Evolutionary conservation across 805 yeast genomes (phyloP), one percentile per base, ranked within the genome.

Genomic region (Wickerhamomyces ciferrii): DNA sequence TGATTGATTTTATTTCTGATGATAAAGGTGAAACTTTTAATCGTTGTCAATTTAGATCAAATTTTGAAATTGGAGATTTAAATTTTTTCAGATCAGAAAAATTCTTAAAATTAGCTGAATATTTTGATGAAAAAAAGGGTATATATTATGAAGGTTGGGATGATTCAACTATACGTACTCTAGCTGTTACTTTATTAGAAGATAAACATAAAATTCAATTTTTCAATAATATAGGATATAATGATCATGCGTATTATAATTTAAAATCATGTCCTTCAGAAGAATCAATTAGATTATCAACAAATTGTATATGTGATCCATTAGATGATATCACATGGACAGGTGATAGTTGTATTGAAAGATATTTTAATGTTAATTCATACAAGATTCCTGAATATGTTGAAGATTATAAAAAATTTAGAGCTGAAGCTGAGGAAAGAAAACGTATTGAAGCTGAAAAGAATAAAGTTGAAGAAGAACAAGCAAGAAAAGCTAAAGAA

Each of bases 101-200:
- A 15, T 89, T 89, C 65, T 64, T 70, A 29, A 76, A 74, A 41
- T 87, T 81, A 63, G 85, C 87, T 53, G 81, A 83, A 25, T 69
- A 76, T 57, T 72, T 87, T 50, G 94, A 88, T 60, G 65, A 69
- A 39, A 69, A 82, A 1, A 91, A 95, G 49, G 95, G 95, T 3
- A 84, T 90, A 61, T 89, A 85, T 70, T 89, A 89, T 67, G 89
- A 85, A 66, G 75, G 94, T 60, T 89, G 96, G 96, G 96, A 95
- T 51, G 96, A 87, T 65, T 94, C 95, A 20, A 94, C 95, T 13
- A 81, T 87, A 44, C 91, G 87, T 62, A 83, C 94, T 3, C 76
- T 88, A 55, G 96, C 90, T 9, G 96, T 84, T 14, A 69, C 90
- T 2, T 67, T 89, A 51, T 79, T 89, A 63, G 63, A 84, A 59